Evolutionary conservation across 176 grass and related monocot species (phyloP), one percentile per base, ranked within the genome.

Genomic region (Carex myosuroides): DNA sequence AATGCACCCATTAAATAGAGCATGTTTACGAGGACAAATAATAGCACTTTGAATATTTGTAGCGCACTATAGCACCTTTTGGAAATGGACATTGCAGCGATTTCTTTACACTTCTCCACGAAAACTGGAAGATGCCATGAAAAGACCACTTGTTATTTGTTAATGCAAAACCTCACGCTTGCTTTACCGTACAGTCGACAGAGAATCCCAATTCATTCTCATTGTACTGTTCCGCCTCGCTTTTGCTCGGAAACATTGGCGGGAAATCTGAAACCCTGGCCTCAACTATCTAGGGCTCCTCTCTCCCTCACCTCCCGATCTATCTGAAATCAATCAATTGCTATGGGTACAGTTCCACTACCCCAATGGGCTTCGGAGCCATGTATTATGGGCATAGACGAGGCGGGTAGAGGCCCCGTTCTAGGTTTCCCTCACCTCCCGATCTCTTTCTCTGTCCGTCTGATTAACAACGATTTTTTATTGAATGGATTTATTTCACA

Each of bases 301-400:
- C 77, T 77, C 5, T 30, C 26, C 3, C 12, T 26, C 20, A 64
- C 22, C 66, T 24, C 80, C 20, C 41, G 9, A 64, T 53, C 80
- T 64, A 56, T 46, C 29, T 30, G 41, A 30, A 65, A 65, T 52
- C 79, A 41, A 22, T 22, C 69, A 21, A 67, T 30, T 67, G 64
- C 64, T 16, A 67, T 67, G 64, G 64, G 1, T 6, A 17, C 69
- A 44, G 79, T 72, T 52, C 59, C 60, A 5, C 12, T 84, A 42
- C 88, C 85, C 4, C 54, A 84, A 48, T 90, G 88, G 88, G 81
- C 73, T 3, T 73, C 61, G 17, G 74, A 90, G 64, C 85, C 88
- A 12, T 90, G 88, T 72, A 73, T 90, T 6, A 90, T 90, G 88
- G 88, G 88, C 88, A 87, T 90, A 17, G 88, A 90, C 53, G 88